Evolutionary conservation across 202 grass and related monocot genomes (phyloP), one percentile per base, ranked within the genome.

Genomic region (Eragrostis tef): DNA sequence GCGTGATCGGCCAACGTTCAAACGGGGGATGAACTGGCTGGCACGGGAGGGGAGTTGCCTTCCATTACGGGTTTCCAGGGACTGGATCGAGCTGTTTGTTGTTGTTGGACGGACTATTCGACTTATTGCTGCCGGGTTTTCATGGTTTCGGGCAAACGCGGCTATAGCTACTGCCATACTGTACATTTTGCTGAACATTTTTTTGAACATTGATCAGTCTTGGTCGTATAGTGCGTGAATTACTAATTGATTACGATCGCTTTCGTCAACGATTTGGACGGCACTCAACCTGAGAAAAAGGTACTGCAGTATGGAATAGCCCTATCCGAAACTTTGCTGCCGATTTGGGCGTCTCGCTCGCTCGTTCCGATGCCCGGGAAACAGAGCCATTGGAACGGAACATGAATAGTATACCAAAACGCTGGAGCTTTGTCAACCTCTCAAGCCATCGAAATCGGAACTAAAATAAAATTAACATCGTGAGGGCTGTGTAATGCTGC

Each of bases 1-100:
- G 74, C 68, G 73, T 79, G 80, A 72, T 83, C 58, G 74, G 82
- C 21, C 69, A 86, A 17, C 69, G 77, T 66, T 66, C 17, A 3
- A 16, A 29, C 11, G 24, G 41, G 64, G 5, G 53, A 22, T 73
- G 80, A 24, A 26, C 69, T 8, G 61, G 70, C 69, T 8, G 61
- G 70, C 70, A 19, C 14, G 3, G 22, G 7, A 5, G 13, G 29
- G 27, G 13, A 16, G 77, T 27, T 15, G 79, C 53, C 42, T 39
- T 49, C 79, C 79, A 73, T 49, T 15, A 72, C 79, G 59, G 59
- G 43, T 49, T 78, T 64, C 16, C 6, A 11, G 26, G 49, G 56
- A 10, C 67, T 67, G 17, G 54, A 19, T 13, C n/a, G 16, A 51
- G 43, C 22, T 70, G 43, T 61, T 61, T 39, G 2, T 39, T 39